These are phyloP conservation scores for Metschnikowia corniflorae DNA, from an alignment of 805 yeast genomes.

Conservation along the genomic window DNA sequence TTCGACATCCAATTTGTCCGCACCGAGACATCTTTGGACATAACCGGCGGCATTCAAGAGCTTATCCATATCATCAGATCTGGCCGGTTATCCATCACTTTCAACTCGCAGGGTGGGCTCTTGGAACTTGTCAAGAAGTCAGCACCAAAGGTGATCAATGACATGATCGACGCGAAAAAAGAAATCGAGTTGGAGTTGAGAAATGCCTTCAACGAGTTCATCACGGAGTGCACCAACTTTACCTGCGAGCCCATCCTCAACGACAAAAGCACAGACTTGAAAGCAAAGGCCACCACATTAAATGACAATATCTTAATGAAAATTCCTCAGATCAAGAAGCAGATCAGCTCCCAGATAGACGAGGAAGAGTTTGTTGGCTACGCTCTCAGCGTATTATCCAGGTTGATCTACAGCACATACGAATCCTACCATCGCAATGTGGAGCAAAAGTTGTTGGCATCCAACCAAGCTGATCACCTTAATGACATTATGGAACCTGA, in stretches of 20 bases:
- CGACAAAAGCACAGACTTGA: conserved; percentile 17
- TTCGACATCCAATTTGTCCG: conserved; percentile 78
- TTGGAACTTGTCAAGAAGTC: conserved; percentile 58
- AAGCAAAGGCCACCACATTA: conserved; percentile 37
- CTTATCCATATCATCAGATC: conserved; percentile 36
- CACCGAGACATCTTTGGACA: conserved; percentile 73
- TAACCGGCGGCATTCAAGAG: conserved; percentile 62
- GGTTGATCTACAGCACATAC: conserved; percentile 55
- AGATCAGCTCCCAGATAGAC: conserved; percentile 51
- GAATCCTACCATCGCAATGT: conserved; percentile 45
- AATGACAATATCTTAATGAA: conserved; percentile 48
- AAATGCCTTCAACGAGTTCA: conserved; percentile 64
- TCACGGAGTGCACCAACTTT: conserved; percentile 44
- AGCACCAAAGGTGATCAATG: conserved; percentile 75
- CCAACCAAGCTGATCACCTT: conserved; percentile 24
- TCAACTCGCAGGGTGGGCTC: conserved; percentile 31
- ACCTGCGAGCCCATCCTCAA: conserved; percentile 44
- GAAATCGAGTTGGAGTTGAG: conserved; percentile 76
- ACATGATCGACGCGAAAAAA: conserved; percentile 70
- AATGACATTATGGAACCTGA: conserved; percentile 64
- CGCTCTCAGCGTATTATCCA: conserved; percentile 34
- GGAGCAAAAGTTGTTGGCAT: conserved; percentile 21
- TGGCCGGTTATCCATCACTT: conserved; percentile 45
- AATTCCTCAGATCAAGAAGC: conserved; percentile 53
- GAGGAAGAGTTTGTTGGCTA: conserved; percentile 45